A percentile compares a stretch with the other conserved stretches of the same genome.
Evolutionary conservation across 2,329 filamentous ascomycete species (phyloP).

Genomic region (Microcera coccophila): DNA sequence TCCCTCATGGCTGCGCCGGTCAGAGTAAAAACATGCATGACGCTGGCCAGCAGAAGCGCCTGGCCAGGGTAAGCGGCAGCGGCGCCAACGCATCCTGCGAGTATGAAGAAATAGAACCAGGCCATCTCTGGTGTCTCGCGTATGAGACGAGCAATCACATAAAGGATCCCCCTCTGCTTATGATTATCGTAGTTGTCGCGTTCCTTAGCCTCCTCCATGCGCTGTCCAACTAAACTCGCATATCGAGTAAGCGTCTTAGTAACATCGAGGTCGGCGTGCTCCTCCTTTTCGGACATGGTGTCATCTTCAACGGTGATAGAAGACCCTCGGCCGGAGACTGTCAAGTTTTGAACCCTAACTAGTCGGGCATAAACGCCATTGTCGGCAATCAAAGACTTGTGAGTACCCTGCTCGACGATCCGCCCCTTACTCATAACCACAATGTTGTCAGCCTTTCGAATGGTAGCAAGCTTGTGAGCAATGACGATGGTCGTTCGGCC

Average conservation of each 20-base stretch:
- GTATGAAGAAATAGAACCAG: conserved; percentile 34
- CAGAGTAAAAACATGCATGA: conserved; percentile 40
- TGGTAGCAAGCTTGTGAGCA: conserved; percentile 56
- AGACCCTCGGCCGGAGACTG: conserved; percentile 21
- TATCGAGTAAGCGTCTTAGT: conserved; percentile 32
- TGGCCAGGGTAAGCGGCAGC: conserved; percentile 41
- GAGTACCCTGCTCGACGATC: conserved; percentile 56
- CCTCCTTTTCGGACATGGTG: conserved; percentile 7
- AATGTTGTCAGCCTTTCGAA: conserved; percentile 58
- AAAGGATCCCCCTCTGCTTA: conserved; percentile 29
- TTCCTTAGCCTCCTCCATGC: conserved; percentile 33
- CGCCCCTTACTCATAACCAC: conserved; percentile 53
- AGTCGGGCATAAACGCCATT: conserved; percentile 9
- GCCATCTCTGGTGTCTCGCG: conserved; percentile 36
- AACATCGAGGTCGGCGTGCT: conserved; percentile 4
- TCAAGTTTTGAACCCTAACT: conserved; percentile 14
- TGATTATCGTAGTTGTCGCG: conserved; percentile 36
- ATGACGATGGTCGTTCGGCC: conserved; percentile 58
- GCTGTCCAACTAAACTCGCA: conserved; percentile 26
- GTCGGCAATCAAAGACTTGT: conserved; percentile 43
- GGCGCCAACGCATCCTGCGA: conserved; percentile 28
- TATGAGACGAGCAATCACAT: conserved; percentile 32
- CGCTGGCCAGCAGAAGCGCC: conserved; percentile 40
- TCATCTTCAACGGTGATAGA: conserved; percentile 25
- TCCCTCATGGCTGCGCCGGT: conserved; percentile 30